A percentile compares a stretch with the other conserved stretches of the same genome.
Conservation (phyloP, 805 yeast species). For the Pichia rugopelliculosa region DNA sequence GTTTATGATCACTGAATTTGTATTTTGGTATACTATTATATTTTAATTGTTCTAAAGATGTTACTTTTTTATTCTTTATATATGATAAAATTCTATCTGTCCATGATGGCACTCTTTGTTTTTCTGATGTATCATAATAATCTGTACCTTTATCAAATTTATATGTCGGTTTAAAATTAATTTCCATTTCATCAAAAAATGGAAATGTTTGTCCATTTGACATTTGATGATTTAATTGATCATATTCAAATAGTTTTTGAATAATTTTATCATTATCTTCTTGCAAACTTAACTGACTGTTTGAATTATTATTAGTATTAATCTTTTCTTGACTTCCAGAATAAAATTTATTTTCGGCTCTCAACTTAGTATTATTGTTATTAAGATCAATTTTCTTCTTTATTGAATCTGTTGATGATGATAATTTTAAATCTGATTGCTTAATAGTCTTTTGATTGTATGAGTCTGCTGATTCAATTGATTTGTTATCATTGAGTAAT, state of each 20-base stretch:
- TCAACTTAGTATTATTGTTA: background rate
- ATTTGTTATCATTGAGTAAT: background rate
- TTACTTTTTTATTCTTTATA: conserved; percentile 45
- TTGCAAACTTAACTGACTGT: background rate
- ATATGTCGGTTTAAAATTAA: conserved; percentile 84
- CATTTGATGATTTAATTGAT: conserved; percentile 77
- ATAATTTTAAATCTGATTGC: background rate
- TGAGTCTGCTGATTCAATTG: background rate
- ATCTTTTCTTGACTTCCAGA: conserved; percentile 1
- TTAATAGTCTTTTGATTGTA: background rate
- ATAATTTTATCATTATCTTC: conserved; percentile 13
- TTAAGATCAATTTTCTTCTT: background rate
- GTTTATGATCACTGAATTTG: conserved; percentile 81
- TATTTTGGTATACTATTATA: conserved; percentile 56
- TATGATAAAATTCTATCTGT: conserved; percentile 77
- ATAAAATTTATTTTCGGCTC: background rate
- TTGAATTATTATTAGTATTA: background rate
- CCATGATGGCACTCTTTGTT: conserved; percentile 95
- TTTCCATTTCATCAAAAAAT: conserved; percentile 72
- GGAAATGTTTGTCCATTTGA: conserved; percentile 71
- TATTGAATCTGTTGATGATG: background rate
- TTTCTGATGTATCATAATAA: conserved; percentile 81
- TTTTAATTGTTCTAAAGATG: conserved; percentile 42
- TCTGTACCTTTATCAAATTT: conserved; percentile 86
- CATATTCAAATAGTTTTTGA: conserved; percentile 48